Evolutionary conservation across 1,139 yeast species (phyloP).

Genomic region (Nakaseomyces sp.): DNA sequence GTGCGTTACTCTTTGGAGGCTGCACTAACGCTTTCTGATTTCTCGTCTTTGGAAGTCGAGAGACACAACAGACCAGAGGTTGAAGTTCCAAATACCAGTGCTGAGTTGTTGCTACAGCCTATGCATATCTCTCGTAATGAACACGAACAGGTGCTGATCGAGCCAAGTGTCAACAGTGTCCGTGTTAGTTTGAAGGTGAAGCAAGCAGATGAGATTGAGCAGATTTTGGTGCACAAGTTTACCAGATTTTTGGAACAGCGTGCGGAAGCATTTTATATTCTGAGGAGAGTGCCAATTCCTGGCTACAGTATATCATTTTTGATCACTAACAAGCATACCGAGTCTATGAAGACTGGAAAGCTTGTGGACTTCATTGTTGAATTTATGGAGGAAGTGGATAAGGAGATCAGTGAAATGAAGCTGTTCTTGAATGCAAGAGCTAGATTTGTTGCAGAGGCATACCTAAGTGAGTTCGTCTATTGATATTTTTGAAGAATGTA

Average conservation of each 20-base stretch:
- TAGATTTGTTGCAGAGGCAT: constrained; percentile 94
- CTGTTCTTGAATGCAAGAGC: constrained; percentile 95
- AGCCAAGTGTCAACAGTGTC: constrained; percentile 84
- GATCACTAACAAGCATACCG: constrained; percentile 90
- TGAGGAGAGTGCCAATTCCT: constrained; percentile 78
- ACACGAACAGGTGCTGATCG: constrained; percentile 84
- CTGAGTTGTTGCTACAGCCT: constrained; percentile 81
- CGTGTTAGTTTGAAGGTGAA: constrained; percentile 87
- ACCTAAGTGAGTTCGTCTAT: constrained; percentile 40
- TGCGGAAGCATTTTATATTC: constrained; percentile 87
- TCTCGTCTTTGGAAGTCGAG: constrained; percentile 90
- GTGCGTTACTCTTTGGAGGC: constrained; percentile 92
- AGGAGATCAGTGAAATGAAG: constrained; percentile 97
- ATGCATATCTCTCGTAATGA: constrained; percentile 90
- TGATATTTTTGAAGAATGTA: too few species aligned
- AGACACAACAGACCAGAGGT: constrained; percentile 97
- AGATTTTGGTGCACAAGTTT: constrained; percentile 85
- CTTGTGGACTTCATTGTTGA: constrained; percentile 93
- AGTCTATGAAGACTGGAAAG: constrained; percentile 90
- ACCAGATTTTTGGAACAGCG: constrained; percentile 88
- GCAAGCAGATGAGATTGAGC: constrained; percentile 96
- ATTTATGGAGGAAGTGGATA: constrained; percentile 98
- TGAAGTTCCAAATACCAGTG: constrained; percentile 63
- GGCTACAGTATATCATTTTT: constrained; percentile 92
- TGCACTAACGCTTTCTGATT: constrained; percentile 89